These are phyloP conservation scores for Prunus armeniaca DNA, from an alignment of 306 rosid genomes.

Conservation along the genomic window DNA sequence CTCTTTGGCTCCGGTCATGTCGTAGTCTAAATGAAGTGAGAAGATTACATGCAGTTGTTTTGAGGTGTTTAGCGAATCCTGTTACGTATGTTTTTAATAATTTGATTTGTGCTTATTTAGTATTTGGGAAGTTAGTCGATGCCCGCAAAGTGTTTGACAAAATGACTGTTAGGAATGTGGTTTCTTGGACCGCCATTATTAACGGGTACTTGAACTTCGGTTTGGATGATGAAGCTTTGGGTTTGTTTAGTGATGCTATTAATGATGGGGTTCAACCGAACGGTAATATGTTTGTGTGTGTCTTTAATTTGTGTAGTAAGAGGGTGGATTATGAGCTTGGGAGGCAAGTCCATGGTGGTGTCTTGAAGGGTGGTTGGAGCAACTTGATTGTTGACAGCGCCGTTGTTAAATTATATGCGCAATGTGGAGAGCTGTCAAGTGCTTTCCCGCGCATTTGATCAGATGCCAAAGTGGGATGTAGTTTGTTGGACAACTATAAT, in stretches of 20 bases:
- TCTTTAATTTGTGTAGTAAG: slow-evolving; percentile 63
- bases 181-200: slow-evolving; percentile 87
- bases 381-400: slow-evolving; percentile 73
- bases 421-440: slow-evolving; percentile 53
- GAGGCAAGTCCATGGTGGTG: slow-evolving; percentile 62
- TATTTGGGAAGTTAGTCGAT: slow-evolving; percentile 41
- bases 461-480: slow-evolving; percentile 60
- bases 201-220: slow-evolving; percentile 60
- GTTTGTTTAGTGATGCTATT: slow-evolving; percentile 49
- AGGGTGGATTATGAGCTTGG: slow-evolving; percentile 64
- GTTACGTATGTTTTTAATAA: slow-evolving; percentile 62
- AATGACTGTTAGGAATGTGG: slow-evolving; percentile 60
- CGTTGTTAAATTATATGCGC: slow-evolving; percentile 65
- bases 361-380: slow-evolving; percentile 63
- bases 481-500: slow-evolving; percentile 86
- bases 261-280: slow-evolving; percentile 49
- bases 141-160: slow-evolving; percentile 74
- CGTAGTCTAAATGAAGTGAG: slow-evolving; percentile 48
- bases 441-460: slow-evolving; percentile 62
- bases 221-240: slow-evolving; percentile 63
- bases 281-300: slow-evolving; percentile 72
- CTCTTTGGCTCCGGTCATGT: slow-evolving; percentile 62
- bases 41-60: slow-evolving; percentile 51
- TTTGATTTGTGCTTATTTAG: slow-evolving; percentile 64
- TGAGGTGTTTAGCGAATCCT: slow-evolving; percentile 37